Base-by-base conservation (phyloP, 768 basidiomycete genomes). In the Boletus pseudopeckii region DNA sequence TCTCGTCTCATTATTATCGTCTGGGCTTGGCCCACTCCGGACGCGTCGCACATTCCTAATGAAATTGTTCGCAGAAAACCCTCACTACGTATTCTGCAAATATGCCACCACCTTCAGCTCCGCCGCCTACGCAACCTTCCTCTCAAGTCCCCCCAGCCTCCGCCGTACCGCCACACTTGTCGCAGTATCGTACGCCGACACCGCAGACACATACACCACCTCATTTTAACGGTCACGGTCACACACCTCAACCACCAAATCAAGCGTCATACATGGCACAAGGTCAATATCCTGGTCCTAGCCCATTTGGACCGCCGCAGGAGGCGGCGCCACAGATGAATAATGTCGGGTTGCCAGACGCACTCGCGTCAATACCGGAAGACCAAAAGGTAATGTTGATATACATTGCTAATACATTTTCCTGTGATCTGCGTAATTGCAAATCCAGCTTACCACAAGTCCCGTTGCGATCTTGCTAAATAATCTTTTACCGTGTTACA, bases 351-450 rank as follows among this genome's bases (percentile, higher is more conserved):
- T 61, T 83, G n/a, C 77, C 78, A 7, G 80, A 81, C 26, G 74
- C 81, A 2, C 72, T 89, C 34, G 79, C 80, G 45, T 74, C 74
- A 20, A 81, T 89, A 37, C 80, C 84, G 10, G 84, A 87, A 43
- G 85, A 85, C 7, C 86, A 87, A 61, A 87, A 83, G 76, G 85
- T 83, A 72, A 51, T 53, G 56, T 50, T 60, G 40, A 58, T 56
- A 50, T 45, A 34, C 50, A 54, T 36, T 51, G 28, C 20, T 41
- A 41, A 24, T 53, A 28, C 36, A 22, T 55, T 50, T 47, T 52
- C 18, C 28, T 36, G 41, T n/a, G 50, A 55, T 48, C 47, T 42
- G 37, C 49, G 13, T 38, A 5, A 54, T 52, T 28, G 48, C 15
- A 41, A 39, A 50, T 44, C 17, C 24, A 26, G 42, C 5, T 48